Base-by-base conservation (phyloP, 2,329 filamentous ascomycete species). In the Sarocladium brachiariae region DNA sequence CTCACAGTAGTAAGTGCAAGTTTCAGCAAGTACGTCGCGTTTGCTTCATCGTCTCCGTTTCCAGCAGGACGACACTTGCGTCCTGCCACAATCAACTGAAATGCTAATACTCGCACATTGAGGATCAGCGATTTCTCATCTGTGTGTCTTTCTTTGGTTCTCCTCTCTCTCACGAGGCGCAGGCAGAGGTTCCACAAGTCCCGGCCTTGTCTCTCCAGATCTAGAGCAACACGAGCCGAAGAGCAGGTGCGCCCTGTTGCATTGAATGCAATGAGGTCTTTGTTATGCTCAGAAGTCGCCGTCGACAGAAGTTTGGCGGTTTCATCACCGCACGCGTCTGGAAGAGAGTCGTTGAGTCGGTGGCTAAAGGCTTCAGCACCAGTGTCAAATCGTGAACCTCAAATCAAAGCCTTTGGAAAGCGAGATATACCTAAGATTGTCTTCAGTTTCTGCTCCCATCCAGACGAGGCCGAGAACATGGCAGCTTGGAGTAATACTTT, bases 141-240 rank as follows among this genome's bases (percentile, higher is more conserved):
- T 2, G 52, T 59, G 49, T 19, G 21, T 57, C 38, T 23, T 59
- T 51, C 11, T 43, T 9, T 10, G 21, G 25, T n/a, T 18, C 21
- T 55, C 39, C 14, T 56, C 34, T 54, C 63, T 51, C 54, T 64
- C 59, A 48, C 71, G 61, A 81, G 59, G 23, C 76, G 74, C 1
- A 81, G 81, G 35, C 81, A 81, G 5, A 76, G 61, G 55, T 89
- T 89, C 86, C 85, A 89, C 7, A 89, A 66, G 21, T 70, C 68
- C 0, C 77, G 80, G 2, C 80, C 86, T 6, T 71, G 61, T 4
- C 57, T 63, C 53, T 87, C 83, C 2, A 88, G 66, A 4, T 78
- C 72, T 30, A 54, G 59, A 3, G 53, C 52, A 2, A 23, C 16
- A n/a, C 49, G 46, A 3, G 37, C 14, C 16, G 52, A 23, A 27